phyloP scores from a whole-genome alignment of 768 basidiomycete genomes.

The Hypsizygus marmoreus region DNA sequence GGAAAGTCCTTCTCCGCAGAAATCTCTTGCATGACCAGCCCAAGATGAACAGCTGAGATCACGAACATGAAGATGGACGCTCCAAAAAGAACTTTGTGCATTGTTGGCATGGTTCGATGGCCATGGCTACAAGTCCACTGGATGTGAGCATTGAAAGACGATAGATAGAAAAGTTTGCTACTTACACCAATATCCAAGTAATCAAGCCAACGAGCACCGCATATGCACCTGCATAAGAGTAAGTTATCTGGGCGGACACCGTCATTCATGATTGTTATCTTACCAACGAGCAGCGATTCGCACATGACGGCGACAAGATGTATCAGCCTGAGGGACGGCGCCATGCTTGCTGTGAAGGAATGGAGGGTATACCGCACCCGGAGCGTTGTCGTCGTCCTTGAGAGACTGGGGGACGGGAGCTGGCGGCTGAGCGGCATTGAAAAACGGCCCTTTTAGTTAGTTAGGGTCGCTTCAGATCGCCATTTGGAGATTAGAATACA shows the following conservation, averaged over 20 bases:
- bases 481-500: no score
- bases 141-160: neutral
- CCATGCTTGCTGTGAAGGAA: no score
- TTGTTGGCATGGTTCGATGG: neutral
- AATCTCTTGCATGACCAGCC: constrained; percentile 7
- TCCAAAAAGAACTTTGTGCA: constrained; percentile 3
- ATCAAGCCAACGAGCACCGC: constrained; percentile 8
- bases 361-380: no score
- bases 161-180: no score
- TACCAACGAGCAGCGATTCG: constrained; percentile 13
- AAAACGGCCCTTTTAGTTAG: no score
- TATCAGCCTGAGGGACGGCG: constrained; percentile 6
- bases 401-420: no score
- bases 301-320: constrained; percentile 13
- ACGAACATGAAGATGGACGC: constrained; percentile 10
- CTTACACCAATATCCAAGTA: constrained; percentile 1
- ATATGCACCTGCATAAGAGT: constrained; percentile 3
- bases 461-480: no score
- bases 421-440: no score
- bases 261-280: neutral
- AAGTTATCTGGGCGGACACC: neutral
- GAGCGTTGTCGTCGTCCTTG: no score
- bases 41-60: constrained; percentile 9
- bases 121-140: neutral
- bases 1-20: neutral